These are phyloP conservation scores for Citrus medica DNA, from an alignment of 345 rosid species.

Conservation along the genomic window DNA sequence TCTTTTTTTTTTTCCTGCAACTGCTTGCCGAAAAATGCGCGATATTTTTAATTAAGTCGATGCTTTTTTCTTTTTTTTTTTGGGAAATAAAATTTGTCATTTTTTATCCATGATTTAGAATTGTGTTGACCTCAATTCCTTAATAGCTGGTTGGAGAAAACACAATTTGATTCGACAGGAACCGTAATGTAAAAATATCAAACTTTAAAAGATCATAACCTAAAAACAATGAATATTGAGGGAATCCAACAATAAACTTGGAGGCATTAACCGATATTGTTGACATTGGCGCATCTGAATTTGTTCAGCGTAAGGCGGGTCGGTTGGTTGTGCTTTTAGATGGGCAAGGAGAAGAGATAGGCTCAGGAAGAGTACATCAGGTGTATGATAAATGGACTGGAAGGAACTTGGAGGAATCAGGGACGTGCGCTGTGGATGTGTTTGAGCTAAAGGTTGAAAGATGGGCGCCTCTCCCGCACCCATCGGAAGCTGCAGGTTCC, in stretches of 20 bases:
- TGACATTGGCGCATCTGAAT: constrained; percentile 25
- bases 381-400: constrained; percentile 70
- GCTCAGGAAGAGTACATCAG: constrained; percentile 51
- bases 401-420: constrained; percentile 52
- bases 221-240: too few species aligned
- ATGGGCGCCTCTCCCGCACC: constrained; percentile 47
- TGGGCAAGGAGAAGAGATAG: constrained; percentile 51
- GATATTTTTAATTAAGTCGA: too few species aligned
- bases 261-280: constrained; percentile 22
- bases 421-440: constrained; percentile 56
- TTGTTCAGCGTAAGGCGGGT: constrained; percentile 40
- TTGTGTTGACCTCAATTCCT: too few species aligned
- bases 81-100: too few species aligned
- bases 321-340: constrained; percentile 53
- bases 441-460: constrained; percentile 47
- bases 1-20: not conserved
- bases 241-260: not conserved
- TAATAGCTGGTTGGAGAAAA: not conserved
- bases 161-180: too few species aligned
- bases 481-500: constrained; percentile 67
- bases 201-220: too few species aligned
- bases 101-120: too few species aligned
- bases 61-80: too few species aligned
- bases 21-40: not conserved
- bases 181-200: too few species aligned